Percentiles rank a stretch among this genome's conserved stretches.
phyloP scores from a whole-genome alignment of 1,284 basidiomycete genomes.

The Sutorius eximius region DNA sequence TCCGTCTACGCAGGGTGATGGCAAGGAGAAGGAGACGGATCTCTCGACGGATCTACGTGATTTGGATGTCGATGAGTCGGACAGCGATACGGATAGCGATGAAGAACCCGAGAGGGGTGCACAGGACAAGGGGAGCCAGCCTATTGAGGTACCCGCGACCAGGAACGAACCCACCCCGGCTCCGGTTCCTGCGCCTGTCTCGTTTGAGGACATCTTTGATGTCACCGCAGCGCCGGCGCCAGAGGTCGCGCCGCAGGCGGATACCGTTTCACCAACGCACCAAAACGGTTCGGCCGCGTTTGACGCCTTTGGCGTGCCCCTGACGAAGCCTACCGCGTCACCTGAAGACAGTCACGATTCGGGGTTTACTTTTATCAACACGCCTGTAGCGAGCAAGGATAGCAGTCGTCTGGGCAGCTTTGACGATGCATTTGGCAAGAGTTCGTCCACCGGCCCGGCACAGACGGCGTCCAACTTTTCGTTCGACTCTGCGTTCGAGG shows the following conservation, averaged over 20 bases:
- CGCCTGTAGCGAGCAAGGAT: conserved; percentile 16
- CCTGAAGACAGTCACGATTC: conserved; percentile 25
- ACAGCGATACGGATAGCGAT: conserved; percentile 46
- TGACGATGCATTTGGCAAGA: conserved; percentile 67
- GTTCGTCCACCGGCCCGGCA: conserved; percentile 41
- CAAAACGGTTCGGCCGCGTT: conserved; percentile 21
- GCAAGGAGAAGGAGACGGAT: conserved; percentile 50
- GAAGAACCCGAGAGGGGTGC: conserved; percentile 35
- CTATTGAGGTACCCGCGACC: conserved; percentile 26
- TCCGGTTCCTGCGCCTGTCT: conserved; percentile 21
- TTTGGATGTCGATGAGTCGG: conserved; percentile 63
- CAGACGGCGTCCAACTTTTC: conserved; percentile 48
- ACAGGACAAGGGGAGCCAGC: conserved; percentile 5
- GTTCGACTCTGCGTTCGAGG: conserved; percentile 78
- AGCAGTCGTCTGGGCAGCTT: conserved; percentile 63
- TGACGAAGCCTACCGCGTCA: conserved; percentile 18
- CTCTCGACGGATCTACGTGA: conserved; percentile 58
- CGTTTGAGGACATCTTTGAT: conserved; percentile 38
- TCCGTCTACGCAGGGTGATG: conserved; percentile 17
- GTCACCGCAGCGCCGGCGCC: conserved; percentile 1
- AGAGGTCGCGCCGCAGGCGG: conserved; percentile 19
- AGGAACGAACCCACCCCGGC: conserved; percentile 19
- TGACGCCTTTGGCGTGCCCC: conserved; percentile 34
- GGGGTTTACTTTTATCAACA: conserved; percentile 23
- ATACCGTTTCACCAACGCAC: conserved; percentile 21